Base-by-base conservation (phyloP, 352 stramenopile genomes). In the Bremia lactucae region DNA sequence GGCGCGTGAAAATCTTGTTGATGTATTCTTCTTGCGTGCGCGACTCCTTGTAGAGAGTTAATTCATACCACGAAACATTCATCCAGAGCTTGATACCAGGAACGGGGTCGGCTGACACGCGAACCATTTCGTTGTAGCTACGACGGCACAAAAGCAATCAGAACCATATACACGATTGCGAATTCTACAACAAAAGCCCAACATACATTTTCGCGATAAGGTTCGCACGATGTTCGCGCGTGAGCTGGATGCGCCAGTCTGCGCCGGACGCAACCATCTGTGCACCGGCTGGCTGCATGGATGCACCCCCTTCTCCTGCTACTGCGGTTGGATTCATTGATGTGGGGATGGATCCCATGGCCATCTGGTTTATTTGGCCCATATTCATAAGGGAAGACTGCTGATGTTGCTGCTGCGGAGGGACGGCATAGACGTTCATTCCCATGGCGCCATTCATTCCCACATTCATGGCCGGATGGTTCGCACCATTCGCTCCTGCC, bases 51-150 rank as follows among this genome's bases (percentile, higher is more conserved):
- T 83, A 90, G 5, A 87, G 59, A 38, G 72, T 81, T 35, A 90
- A 53, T 62, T 90, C 77, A 50, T 85, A 90, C 73, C 77, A 87
- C 14, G 77, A 79, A 20, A 87, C 77, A 53, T 90, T 87, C 70
- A 87, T 90, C 77, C 77, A 90, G 22, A 90, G 68, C 52, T 84
- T 85, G 36, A 90, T 90, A 11, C 77, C 77, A 0, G 77, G 74
- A 24, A 74, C 65, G 14, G 74, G 74, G 42, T 90, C 77, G 7
- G 66, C 80, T n/a, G 72, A 82, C 26, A 90, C 74, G 42, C 77
- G 74, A 21, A 90, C 77, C 58, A 90, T 76, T 52, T 90, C 74
- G 29, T 90, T 87, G 50, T 87, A 87, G 55, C 72, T 84, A 41
- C 8, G 33, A 51, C 36, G 31, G 25, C 13, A 46, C 16, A 59